Evolutionary conservation across 148 eudicot species (phyloP).

Genomic region (Oxyria digyna): DNA sequence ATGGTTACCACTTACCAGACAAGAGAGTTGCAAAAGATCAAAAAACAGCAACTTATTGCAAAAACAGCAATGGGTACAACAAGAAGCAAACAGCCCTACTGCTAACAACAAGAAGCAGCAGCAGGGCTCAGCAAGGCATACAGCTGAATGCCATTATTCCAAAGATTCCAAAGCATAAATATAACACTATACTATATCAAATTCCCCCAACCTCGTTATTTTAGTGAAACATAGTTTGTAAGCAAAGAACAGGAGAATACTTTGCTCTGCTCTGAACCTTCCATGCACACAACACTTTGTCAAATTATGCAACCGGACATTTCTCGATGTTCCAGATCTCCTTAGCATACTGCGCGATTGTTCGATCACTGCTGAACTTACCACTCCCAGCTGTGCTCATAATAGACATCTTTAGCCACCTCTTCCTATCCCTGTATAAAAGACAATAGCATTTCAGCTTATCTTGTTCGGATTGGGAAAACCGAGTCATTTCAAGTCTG

Average conservation of each 20-base stretch:
- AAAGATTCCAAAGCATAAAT: slow-evolving; percentile 3
- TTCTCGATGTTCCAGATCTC: slow-evolving; percentile 83
- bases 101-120: not conserved
- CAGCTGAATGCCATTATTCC: not conserved
- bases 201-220: not conserved
- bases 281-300: not conserved
- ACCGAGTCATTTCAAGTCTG: not conserved
- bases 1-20: not conserved
- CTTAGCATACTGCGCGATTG: slow-evolving; percentile 85
- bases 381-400: slow-evolving; percentile 95
- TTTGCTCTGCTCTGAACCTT: not conserved
- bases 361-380: slow-evolving; percentile 91
- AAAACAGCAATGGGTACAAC: not conserved
- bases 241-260: not conserved
- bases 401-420: slow-evolving; percentile 92
- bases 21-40: not conserved
- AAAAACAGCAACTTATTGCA: not conserved
- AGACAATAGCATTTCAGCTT: not conserved
- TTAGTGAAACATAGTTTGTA: not conserved
- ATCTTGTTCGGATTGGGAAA: not conserved
- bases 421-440: slow-evolving; percentile 61
- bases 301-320: slow-evolving; percentile 45
- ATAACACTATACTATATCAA: not conserved
- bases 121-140: not conserved
- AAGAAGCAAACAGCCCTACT: not conserved